Base-by-base conservation (phyloP, 352 stramenopile species). In the Globisporangium solare region DNA sequence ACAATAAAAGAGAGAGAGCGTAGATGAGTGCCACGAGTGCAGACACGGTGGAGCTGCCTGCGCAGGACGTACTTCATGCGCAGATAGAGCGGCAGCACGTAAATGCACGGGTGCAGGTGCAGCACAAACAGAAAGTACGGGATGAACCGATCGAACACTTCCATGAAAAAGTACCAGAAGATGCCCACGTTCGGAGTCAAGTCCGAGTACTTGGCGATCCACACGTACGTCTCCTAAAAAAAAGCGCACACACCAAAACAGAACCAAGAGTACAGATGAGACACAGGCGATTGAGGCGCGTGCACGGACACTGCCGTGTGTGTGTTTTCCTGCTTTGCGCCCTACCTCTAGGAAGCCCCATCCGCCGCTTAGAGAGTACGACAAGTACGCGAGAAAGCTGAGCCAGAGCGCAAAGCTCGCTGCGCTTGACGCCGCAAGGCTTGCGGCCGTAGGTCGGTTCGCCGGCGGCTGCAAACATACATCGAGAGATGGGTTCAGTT, bases 111-210 rank as follows among this genome's bases (percentile, higher is more conserved):
- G 47, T 94, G 82, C 11, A 92, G 41, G 56, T 92, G 82, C 62
- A 94, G 60, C 27, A 94, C 64, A 15, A 92, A 82, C 13, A 92
- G 67, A 56, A 94, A 94, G 58, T 92, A 94, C 51, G 71, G 72
- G 49, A 88, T 87, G 53, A 94, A 94, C 18, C 84, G 82, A 58
- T 94, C 82, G 51, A 94, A 94, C 1, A 94, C 71, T 59, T 94
- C 84, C 63, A 88, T 94, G 58, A 94, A 92, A 57, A 94, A 92
- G 51, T 94, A 94, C 84, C 84, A 94, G 61, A 94, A 94, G 57
- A 92, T 80, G 37, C 84, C 84, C 21, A 94, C 74, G 47, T 92
- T 92, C 8, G 82, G 82, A 1, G 84, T 92, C 78, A 94, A 64
- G 56, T 92, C 84, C 43, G 76, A 88, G 50, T 92, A 94, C 37